Evolutionary conservation across 169 alveolate species (phyloP), one percentile per base, ranked within the genome.

Genomic region (Perkinsus olseni): DNA sequence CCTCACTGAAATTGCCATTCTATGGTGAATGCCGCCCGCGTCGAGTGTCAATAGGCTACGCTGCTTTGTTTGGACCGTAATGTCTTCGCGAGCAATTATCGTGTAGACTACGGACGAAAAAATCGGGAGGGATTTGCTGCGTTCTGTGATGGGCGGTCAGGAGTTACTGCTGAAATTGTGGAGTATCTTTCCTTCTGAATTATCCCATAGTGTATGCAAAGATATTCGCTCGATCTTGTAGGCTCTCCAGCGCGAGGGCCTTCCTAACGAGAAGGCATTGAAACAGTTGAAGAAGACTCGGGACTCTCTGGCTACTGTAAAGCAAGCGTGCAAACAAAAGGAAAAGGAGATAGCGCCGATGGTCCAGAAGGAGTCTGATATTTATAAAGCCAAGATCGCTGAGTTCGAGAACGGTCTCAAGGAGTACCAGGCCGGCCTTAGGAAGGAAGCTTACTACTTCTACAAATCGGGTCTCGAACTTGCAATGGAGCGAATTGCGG

Each of bases 391-490:
- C 91, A 96, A 96, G 93, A 97, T 97, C 94, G 96, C 96, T 95
- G 97, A 96, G 91, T 97, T 98, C 95, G 98, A 97, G 95, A 97
- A 97, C 62, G 98, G 96, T 91, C 94, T 97, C 50, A 98, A 97
- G 92, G 96, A 95, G 91, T 98, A 97, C 96, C 96, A 96, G 74
- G 95, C 95, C n/a, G 97, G 97, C 45, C 95, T 98, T 38, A 97
- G 97, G 94, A 97, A 96, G 95, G 97, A 98, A 90, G 96, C 96
- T 20, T 98, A 97, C 96, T 98, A 97, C 93, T 95, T 96, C 94
- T 98, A 97, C 96, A 96, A 95, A 93, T 96, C 98, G 34, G 99
- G 99, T 62, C 96, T 97, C 92, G 97, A 96, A 93, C 95, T 95
- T 28, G 97, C 99, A 0, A 95, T 95, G 92, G 94, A 96, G 93